These are phyloP conservation scores for Croton laevigatus DNA, from an alignment of 441 rosid genomes.

Conservation along the genomic window DNA sequence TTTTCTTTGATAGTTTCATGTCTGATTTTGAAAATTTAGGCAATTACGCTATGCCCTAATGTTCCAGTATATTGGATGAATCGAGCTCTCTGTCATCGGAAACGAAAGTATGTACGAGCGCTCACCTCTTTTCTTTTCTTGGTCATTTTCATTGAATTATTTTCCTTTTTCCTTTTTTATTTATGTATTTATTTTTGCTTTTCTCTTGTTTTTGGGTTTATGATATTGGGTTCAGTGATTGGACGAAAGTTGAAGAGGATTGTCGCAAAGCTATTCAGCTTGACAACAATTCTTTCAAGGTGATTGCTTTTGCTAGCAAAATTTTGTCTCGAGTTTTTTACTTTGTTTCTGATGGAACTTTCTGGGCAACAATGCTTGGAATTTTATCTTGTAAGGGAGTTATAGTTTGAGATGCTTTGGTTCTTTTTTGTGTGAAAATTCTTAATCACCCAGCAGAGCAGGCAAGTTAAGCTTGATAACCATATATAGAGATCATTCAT, in stretches of 20 bases:
- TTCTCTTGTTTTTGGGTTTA: not conserved
- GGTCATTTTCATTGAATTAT: not conserved
- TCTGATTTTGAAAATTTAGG: conserved; percentile 36
- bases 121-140: not conserved
- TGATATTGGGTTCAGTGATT: conserved; percentile 49
- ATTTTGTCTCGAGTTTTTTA: not conserved
- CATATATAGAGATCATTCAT: not conserved
- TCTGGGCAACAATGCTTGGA: not conserved
- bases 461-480: not conserved
- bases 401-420: not conserved
- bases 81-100: conserved; percentile 85
- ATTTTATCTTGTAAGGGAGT: not conserved
- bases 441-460: not conserved
- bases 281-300: conserved; percentile 72
- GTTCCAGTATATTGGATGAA: conserved; percentile 87
- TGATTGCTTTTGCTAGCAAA: conserved; percentile 18
- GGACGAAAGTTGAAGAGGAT: conserved; percentile 84
- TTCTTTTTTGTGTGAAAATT: not conserved
- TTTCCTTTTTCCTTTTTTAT: not conserved
- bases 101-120: conserved; percentile 65
- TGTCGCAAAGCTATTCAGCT: conserved; percentile 71
- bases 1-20: not conserved
- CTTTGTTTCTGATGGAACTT: not conserved
- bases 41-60: conserved; percentile 79
- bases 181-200: not conserved